These are phyloP conservation scores for Sequoia sempervirens DNA, from an alignment of 75 land plant genomes.

Conservation along the genomic window DNA sequence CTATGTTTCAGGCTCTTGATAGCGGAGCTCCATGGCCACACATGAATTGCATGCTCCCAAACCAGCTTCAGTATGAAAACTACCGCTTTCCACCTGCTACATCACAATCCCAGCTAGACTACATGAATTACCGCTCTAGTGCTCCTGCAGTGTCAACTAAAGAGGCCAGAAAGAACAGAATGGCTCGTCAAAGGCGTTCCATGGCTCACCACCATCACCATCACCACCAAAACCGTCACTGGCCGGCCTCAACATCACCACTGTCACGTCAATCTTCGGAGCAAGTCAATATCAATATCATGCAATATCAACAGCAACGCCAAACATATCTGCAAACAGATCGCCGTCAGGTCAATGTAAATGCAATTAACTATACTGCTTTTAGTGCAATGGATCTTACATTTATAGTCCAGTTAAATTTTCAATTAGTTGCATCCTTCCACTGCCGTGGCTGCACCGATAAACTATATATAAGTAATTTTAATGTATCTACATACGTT, in stretches of 20 bases:
- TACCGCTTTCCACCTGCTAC: not conserved
- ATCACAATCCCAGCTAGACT: not conserved
- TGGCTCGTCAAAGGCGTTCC: slow-evolving; percentile 83
- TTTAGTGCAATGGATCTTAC: too few species aligned
- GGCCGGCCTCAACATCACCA: slow-evolving; percentile 1
- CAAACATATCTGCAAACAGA: slow-evolving; percentile 8
- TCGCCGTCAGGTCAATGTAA: slow-evolving; percentile 12
- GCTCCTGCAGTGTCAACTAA: slow-evolving; percentile 60
- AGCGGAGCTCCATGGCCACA: not conserved
- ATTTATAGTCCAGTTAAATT: too few species aligned
- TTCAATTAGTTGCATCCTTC: too few species aligned
- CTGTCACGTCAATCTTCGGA: slow-evolving; percentile 2
- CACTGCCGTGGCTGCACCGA: not conserved
- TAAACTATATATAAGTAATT: too few species aligned
- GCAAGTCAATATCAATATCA: not conserved
- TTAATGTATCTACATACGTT: not conserved
- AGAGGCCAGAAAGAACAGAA: slow-evolving; percentile 90
- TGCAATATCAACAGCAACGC: slow-evolving; percentile 8
- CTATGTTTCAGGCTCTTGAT: not conserved
- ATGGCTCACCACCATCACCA: slow-evolving; percentile 29
- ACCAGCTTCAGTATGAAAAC: not conserved
- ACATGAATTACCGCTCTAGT: not conserved
- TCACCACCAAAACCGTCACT: slow-evolving; percentile 13
- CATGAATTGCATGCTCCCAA: not conserved
- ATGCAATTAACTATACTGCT: not conserved